phyloP scores from a whole-genome alignment of 2,329 filamentous ascomycete genomes.

The Fusarium lateritium region DNA sequence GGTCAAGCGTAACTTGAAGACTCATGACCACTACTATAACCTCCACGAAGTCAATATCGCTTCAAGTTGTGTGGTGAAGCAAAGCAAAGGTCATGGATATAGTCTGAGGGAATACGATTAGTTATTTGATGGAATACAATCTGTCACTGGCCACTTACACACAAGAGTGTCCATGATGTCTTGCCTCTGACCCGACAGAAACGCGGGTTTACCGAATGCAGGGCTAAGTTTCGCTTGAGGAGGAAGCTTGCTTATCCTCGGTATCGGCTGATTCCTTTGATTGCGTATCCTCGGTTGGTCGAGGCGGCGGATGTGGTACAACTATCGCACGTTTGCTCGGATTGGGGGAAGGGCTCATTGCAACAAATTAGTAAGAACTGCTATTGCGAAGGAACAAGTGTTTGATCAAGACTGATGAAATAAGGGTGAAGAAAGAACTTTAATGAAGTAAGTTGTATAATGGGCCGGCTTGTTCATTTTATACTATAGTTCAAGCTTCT shows the following conservation, averaged over 20 bases:
- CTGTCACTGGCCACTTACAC: background rate
- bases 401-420: background rate
- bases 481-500: background rate
- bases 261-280: background rate
- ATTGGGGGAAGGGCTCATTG: background rate
- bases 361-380: background rate
- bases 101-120: background rate
- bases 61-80: too few species aligned
- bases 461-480: background rate
- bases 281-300: background rate
- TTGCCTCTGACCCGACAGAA: background rate
- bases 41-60: background rate
- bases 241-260: background rate
- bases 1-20: background rate
- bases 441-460: too few species aligned
- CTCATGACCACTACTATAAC: background rate
- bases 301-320: slow-evolving; percentile 1
- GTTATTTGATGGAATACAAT: background rate
- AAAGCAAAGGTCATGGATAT: too few species aligned
- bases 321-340: background rate
- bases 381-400: background rate
- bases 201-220: background rate
- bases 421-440: background rate
- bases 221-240: background rate
- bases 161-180: too few species aligned